These are phyloP conservation scores for Aspergillus olivimuriae DNA, from an alignment of 495 filamentous ascomycete species.

Conservation along the genomic window DNA sequence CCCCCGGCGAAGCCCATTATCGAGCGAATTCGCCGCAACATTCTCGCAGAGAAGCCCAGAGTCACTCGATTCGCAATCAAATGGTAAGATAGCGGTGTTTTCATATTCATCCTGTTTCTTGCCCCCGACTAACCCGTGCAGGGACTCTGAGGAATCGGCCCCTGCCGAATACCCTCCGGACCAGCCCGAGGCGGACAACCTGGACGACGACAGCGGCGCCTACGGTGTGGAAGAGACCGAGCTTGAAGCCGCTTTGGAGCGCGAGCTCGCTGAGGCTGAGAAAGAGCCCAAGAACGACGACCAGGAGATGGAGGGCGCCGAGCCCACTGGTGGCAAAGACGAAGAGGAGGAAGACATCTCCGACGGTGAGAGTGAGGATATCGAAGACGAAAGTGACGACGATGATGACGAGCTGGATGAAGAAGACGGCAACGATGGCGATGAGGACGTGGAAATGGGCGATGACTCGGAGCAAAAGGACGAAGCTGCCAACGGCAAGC, in stretches of 20 bases:
- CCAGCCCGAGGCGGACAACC: constrained; percentile 87
- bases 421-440: constrained; percentile 60
- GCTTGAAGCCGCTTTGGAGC: constrained; percentile 46
- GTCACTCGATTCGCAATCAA: constrained; percentile 99
- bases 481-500: constrained; percentile 25
- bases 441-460: constrained; percentile 80
- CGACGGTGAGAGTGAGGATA: constrained; percentile 87
- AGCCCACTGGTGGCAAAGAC: constrained; percentile 49
- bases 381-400: constrained; percentile 88
- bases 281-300: constrained; percentile 53
- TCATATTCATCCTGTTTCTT: neutral
- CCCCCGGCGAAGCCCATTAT: constrained; percentile 88
- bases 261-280: constrained; percentile 54
- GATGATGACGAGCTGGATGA: constrained; percentile 82
- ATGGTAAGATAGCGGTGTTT: constrained; percentile 54
- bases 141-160: constrained; percentile 94
- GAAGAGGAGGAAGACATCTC: constrained; percentile 68
- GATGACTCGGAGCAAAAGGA: constrained; percentile 51
- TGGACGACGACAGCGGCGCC: constrained; percentile 72
- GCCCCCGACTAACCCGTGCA: constrained; percentile 25
- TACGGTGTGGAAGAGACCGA: constrained; percentile 76
- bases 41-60: constrained; percentile 93
- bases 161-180: constrained; percentile 95
- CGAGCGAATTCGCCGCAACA: constrained; percentile 83
- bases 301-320: constrained; percentile 76